Percentiles rank a stretch among this genome's conserved stretches.
These are phyloP conservation scores for Xerocomus potaroensis DNA, from an alignment of 768 basidiomycete genomes.

Conservation along the genomic window DNA sequence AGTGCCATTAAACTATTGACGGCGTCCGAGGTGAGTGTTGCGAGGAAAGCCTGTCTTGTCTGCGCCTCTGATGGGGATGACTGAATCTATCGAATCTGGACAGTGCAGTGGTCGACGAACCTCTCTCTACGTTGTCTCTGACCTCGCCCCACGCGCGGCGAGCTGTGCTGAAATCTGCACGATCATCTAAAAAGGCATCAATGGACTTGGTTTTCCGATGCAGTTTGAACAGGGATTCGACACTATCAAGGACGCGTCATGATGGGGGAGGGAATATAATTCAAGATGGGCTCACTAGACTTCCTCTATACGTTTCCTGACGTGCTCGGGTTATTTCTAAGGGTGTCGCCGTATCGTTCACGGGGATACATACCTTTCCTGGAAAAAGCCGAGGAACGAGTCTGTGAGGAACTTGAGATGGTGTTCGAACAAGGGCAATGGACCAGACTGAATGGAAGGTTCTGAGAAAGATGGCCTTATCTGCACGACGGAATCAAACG, in stretches of 20 bases:
- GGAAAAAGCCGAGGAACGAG: conserved; percentile 80
- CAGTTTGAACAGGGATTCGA: conserved; percentile 69
- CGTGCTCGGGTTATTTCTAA: conserved; percentile 17
- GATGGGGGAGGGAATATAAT: background rate
- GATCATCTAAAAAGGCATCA: conserved; percentile 72
- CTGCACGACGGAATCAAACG: conserved; percentile 18
- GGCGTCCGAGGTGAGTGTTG: conserved; percentile 68
- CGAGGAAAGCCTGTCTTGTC: conserved; percentile 72
- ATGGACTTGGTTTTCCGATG: conserved; percentile 67
- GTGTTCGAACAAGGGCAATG: conserved; percentile 65
- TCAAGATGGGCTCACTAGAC: conserved; percentile 54
- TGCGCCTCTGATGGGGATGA: conserved; percentile 60
- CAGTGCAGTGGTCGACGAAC: conserved; percentile 33
- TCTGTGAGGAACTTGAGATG: conserved; percentile 64
- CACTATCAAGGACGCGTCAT: conserved; percentile 38
- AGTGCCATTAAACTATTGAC: conserved; percentile 62
- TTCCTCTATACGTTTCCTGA: conserved; percentile 81
- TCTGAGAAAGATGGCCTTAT: conserved; percentile 29
- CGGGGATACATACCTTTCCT: conserved; percentile 59
- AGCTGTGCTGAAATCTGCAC: conserved; percentile 56
- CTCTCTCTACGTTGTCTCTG: conserved; percentile 80
- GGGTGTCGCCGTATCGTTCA: conserved; percentile 13
- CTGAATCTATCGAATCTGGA: background rate
- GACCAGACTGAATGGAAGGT: conserved; percentile 38
- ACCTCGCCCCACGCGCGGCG: conserved; percentile 81